Evolutionary conservation across 176 grass and related monocot genomes (phyloP).

Genomic region (Tuctoria greenei): DNA sequence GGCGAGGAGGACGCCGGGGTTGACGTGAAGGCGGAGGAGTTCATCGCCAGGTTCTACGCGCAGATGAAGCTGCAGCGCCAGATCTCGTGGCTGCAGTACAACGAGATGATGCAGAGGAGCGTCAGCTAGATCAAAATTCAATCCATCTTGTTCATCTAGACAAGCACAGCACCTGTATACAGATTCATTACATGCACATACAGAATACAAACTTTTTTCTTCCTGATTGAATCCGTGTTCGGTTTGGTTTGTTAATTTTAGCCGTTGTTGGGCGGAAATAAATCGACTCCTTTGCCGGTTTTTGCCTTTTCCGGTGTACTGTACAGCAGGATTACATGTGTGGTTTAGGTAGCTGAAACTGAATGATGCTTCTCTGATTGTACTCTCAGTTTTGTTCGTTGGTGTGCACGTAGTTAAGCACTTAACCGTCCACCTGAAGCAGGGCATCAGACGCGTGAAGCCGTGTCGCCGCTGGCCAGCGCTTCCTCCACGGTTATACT

Average conservation of each 20-base stretch:
- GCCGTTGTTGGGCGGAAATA: background rate
- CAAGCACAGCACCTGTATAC: background rate
- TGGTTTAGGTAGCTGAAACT: background rate
- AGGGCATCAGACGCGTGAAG: too few relatives aligned
- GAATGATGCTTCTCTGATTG: background rate
- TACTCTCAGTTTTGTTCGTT: too few relatives aligned
- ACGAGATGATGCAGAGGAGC: constrained; percentile 77
- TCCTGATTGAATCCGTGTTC: background rate
- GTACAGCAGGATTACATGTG: background rate
- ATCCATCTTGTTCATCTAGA: background rate
- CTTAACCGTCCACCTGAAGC: too few relatives aligned
- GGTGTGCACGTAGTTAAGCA: too few relatives aligned
- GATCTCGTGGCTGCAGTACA: constrained; percentile 61
- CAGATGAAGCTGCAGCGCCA: constrained; percentile 81
- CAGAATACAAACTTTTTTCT: background rate
- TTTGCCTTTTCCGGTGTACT: background rate
- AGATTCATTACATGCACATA: background rate
- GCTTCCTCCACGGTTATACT: too few relatives aligned
- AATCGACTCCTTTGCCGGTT: background rate
- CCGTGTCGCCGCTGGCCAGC: too few relatives aligned
- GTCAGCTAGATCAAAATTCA: constrained; percentile 29
- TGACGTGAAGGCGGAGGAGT: constrained; percentile 78
- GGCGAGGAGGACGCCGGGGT: constrained; percentile 48
- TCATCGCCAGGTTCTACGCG: constrained; percentile 74
- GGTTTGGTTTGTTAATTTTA: background rate